phyloP scores from a whole-genome alignment of 441 rosid species.

The Adansonia grandidieri region DNA sequence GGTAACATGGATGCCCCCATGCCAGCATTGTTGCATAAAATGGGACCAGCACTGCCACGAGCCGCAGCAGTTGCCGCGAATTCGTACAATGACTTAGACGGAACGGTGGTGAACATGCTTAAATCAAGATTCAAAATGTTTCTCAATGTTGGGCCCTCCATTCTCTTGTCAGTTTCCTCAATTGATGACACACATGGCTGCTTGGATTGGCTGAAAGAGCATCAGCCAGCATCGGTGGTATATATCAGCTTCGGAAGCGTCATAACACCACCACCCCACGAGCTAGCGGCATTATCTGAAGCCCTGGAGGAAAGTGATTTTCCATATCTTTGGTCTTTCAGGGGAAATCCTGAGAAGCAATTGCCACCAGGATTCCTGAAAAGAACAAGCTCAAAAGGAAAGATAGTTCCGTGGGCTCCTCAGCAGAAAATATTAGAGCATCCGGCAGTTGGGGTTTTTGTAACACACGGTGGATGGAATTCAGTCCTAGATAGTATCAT shows the following conservation, averaged over 20 bases:
- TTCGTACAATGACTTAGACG: conserved; percentile 36
- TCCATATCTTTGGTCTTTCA: conserved; percentile 59
- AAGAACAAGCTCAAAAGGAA: conserved; percentile 37
- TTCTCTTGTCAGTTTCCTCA: conserved; percentile 23
- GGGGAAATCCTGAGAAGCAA: conserved; percentile 36
- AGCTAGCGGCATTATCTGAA: conserved; percentile 44
- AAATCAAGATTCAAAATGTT: conserved; percentile 30
- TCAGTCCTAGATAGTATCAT: conserved; percentile 46
- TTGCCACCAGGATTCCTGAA: conserved; percentile 43
- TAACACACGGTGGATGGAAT: conserved; percentile 60
- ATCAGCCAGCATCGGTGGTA: conserved; percentile 35
- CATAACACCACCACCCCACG: conserved; percentile 40
- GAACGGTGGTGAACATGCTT: conserved; percentile 22
- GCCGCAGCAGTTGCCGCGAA: conserved; percentile 33
- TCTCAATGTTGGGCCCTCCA: conserved; percentile 41
- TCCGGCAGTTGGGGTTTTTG: conserved; percentile 38
- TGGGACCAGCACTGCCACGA: conserved; percentile 31
- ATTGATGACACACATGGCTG: conserved; percentile 40
- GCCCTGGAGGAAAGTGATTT: conserved; percentile 36
- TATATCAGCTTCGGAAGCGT: conserved; percentile 51
- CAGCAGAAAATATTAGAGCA: conserved; percentile 44
- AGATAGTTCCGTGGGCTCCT: conserved; percentile 56
- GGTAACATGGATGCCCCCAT: conserved; percentile 21
- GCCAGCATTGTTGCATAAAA: conserved; percentile 22
- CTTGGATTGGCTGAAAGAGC: conserved; percentile 45